These are phyloP conservation scores for Hymenoscyphus fructigenus DNA, from an alignment of 2,329 filamentous ascomycete genomes.

Conservation along the genomic window DNA sequence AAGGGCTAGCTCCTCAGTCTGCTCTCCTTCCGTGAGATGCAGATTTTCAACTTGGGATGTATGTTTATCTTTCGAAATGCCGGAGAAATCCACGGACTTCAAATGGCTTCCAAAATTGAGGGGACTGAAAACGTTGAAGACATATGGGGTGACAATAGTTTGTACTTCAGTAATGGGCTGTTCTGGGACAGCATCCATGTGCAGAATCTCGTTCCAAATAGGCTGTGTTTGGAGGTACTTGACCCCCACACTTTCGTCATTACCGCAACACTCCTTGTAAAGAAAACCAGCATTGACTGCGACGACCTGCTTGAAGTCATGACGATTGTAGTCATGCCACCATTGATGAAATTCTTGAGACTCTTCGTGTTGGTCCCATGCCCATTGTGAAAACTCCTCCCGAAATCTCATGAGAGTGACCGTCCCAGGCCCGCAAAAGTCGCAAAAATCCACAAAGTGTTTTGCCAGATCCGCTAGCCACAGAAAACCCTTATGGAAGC, in stretches of 20 bases:
- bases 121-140: slow-evolving; percentile 61
- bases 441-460: slow-evolving; percentile 64
- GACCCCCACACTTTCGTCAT: slow-evolving; percentile 24
- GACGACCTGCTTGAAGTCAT: slow-evolving; percentile 64
- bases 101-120: slow-evolving; percentile 60
- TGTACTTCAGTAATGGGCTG: slow-evolving; percentile 30
- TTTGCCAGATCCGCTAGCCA: slow-evolving; percentile 74
- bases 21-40: slow-evolving; percentile 7
- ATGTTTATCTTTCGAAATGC: slow-evolving; percentile 33
- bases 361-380: slow-evolving; percentile 45
- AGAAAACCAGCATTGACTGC: slow-evolving; percentile 62
- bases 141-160: slow-evolving; percentile 71
- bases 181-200: slow-evolving; percentile 33
- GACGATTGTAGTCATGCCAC: slow-evolving; percentile 49
- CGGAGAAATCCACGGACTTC: slow-evolving; percentile 37
- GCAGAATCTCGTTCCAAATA: slow-evolving; percentile 40
- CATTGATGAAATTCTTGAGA: slow-evolving; percentile 52
- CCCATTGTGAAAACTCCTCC: slow-evolving; percentile 56
- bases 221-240: slow-evolving; percentile 28
- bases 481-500: slow-evolving; percentile 62
- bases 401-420: slow-evolving; percentile 59
- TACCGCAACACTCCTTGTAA: slow-evolving; percentile 59
- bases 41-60: slow-evolving; percentile 13
- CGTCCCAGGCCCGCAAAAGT: slow-evolving; percentile 22
- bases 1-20: slow-evolving; percentile 1